Base-by-base conservation (phyloP, 1,284 basidiomycete species). In the Trametes hirsuta region DNA sequence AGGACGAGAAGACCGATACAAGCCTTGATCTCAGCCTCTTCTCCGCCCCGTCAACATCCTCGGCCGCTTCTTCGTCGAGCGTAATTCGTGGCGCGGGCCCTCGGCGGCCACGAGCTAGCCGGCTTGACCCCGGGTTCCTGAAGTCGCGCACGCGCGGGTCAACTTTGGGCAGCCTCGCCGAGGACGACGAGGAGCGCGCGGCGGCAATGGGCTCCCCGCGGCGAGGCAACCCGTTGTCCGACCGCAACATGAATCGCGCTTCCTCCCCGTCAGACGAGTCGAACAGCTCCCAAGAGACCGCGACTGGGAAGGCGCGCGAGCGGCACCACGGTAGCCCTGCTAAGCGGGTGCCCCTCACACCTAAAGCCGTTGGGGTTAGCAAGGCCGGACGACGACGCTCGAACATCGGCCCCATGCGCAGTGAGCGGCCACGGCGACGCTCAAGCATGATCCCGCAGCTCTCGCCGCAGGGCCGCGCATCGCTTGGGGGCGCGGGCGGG, bases 1-100 rank as follows among this genome's bases (percentile, higher is more conserved):
- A 94, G 73, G 92, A 93, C 69, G 92, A 93, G 69, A 87, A 83
- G 74, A 90, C 88, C 1, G 90, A 93, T 14, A 89, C 91, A 48
- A 90, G 86, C 68, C 69, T 87, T 65, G 84, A 78, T 62, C 62
- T 83, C 60, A 83, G 78, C 70, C 75, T 84, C 66, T 69, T 77
- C 51, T 65, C 64, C 11, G 67, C 74, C 35, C 75, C 81, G 14
- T 71, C 70, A 9, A 59, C 60, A 10, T 44, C 71, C 63, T 54
- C 73, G 72, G 55, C 59, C 80, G 77, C 69, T 63, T 30, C 72
- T 64, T 58, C 63, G 69, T 58, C 52, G 21, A 53, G 47, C 45
- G 71, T 73, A 15, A 66, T 74, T 12, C 72, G 63, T 47, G 61
- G 62, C 44, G 55, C 53, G 53, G 67, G 56, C 2, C 69, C 64